Base-by-base conservation (phyloP, 352 stramenopile species). In the Globisporangium yorkense region DNA sequence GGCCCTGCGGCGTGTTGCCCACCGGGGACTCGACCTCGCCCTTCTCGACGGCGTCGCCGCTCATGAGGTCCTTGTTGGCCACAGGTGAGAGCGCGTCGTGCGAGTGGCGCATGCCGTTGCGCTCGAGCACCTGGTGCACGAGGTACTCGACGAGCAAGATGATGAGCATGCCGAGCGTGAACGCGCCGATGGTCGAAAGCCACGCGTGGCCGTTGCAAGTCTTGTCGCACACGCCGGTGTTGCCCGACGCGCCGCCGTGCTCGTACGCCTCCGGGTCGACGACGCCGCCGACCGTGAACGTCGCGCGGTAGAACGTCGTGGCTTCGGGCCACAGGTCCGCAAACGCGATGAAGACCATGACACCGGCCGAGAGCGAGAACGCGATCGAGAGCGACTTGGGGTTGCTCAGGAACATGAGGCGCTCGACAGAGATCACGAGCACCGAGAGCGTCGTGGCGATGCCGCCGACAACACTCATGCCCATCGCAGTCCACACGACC, bases 261-360 rank as follows among this genome's bases (percentile, higher is more conserved):
- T 91, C 80, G 59, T 88, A 88, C 7, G 72, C 80, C 57, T 91
- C 81, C 3, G 76, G 74, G 54, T 91, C 77, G 7, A 65, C 74
- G 21, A 51, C 62, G 7, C 76, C 81, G 29, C 74, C 74, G 33
- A 74, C 71, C 2, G 78, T 86, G 57, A 81, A 89, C 2, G 72
- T 62, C 27, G 74, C 74, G 31, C 66, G 72, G 67, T 81, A 89
- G 59, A 69, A 86, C 37, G 70, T 69, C 37, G 87, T 71, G 24
- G 76, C 63, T 52, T 91, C 78, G 0, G 70, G 67, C 54, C 75
- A 86, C 45, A 91, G 50, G 64, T 89, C 75, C 15, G 80, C 75
- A 18, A 91, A 74, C n/a, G 76, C 73, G 49, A 91, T 89, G 61
- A 89, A 89, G 29, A 88, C 55, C 78, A 89, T 91, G 60, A 89